Percentiles rank a stretch among this genome's conserved stretches.
These are phyloP conservation scores for Petunia secreta DNA, from an alignment of 257 asterid species.

Conservation along the genomic window DNA sequence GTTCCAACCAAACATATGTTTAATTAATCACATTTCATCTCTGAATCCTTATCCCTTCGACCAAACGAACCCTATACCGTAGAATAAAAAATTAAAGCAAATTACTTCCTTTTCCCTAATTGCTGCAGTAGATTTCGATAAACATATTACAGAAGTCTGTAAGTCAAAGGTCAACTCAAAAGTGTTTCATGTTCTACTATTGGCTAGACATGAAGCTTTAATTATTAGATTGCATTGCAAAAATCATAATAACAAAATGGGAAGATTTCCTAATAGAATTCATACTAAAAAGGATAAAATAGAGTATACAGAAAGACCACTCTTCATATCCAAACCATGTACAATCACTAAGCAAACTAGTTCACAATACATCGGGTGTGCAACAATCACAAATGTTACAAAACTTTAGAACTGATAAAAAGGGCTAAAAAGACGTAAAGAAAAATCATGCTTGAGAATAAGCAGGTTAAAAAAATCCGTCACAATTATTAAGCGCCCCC, in stretches of 20 bases:
- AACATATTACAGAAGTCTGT: too few species aligned
- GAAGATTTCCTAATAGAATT: background rate
- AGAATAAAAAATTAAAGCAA: too few species aligned
- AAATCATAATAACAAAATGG: background rate
- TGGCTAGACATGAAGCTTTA: too few species aligned
- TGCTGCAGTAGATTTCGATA: too few species aligned
- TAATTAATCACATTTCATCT: too few species aligned
- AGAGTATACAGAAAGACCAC: background rate
- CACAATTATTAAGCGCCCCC: constrained; percentile 29
- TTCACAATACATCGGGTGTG: constrained; percentile 26
- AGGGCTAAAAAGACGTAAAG: background rate
- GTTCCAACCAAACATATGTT: too few species aligned
- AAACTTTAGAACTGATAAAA: constrained; percentile 20
- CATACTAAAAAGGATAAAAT: background rate
- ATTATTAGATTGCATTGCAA: too few species aligned
- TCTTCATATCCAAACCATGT: constrained; percentile 13
- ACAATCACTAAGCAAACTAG: constrained; percentile 20
- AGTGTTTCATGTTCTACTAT: too few species aligned
- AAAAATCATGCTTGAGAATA: constrained; percentile 25
- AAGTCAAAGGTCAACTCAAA: too few species aligned
- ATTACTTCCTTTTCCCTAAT: too few species aligned
- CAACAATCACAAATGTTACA: constrained; percentile 32
- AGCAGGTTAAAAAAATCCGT: constrained; percentile 29
- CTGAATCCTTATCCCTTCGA: too few species aligned
- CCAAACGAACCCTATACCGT: too few species aligned